These are phyloP conservation scores for Aspergillus kassunensis DNA, from an alignment of 495 filamentous ascomycete genomes.

Conservation along the genomic window DNA sequence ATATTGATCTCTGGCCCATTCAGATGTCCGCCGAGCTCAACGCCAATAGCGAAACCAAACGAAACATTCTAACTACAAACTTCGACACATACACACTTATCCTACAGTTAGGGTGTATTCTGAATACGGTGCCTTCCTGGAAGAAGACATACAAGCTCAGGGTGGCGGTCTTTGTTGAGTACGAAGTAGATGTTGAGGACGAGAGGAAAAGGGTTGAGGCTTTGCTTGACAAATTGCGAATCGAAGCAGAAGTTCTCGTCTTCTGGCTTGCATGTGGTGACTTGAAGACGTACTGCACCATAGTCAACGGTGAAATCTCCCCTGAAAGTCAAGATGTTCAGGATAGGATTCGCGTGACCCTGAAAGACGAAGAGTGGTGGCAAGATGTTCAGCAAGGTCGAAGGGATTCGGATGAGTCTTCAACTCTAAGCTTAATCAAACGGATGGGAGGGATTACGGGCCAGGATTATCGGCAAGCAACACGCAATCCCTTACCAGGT, in stretches of 20 bases:
- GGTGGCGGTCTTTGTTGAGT: slow-evolving; percentile 83
- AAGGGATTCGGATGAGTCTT: slow-evolving; percentile 26
- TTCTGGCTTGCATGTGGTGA: slow-evolving; percentile 77
- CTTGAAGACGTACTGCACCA: slow-evolving; percentile 68
- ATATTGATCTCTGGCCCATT: slow-evolving; percentile 87
- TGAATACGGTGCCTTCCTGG: slow-evolving; percentile 80
- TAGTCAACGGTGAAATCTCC: slow-evolving; percentile 62
- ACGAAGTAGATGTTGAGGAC: slow-evolving; percentile 79
- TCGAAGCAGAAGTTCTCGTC: slow-evolving; percentile 73
- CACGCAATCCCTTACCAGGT: slow-evolving; percentile 38
- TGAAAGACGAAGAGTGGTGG: slow-evolving; percentile 80
- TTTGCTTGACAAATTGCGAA: slow-evolving; percentile 74
- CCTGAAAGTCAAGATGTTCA: slow-evolving; percentile 41
- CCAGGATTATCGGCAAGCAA: slow-evolving; percentile 45
- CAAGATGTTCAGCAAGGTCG: slow-evolving; percentile 63
- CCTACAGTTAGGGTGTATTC: slow-evolving; percentile 78
- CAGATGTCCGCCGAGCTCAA: slow-evolving; percentile 77
- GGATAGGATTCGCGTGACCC: slow-evolving; percentile 50
- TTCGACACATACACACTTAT: slow-evolving; percentile 92
- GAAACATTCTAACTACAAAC: slow-evolving; percentile 77
- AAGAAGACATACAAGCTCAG: slow-evolving; percentile 71
- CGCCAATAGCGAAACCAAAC: slow-evolving; percentile 53
- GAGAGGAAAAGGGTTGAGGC: slow-evolving; percentile 69
- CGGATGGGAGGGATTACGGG: slow-evolving; percentile 4
- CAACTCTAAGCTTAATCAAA: slow-evolving; percentile 1